Evolutionary conservation across 805 yeast genomes (phyloP).

Genomic region (Pichia eremophila): DNA sequence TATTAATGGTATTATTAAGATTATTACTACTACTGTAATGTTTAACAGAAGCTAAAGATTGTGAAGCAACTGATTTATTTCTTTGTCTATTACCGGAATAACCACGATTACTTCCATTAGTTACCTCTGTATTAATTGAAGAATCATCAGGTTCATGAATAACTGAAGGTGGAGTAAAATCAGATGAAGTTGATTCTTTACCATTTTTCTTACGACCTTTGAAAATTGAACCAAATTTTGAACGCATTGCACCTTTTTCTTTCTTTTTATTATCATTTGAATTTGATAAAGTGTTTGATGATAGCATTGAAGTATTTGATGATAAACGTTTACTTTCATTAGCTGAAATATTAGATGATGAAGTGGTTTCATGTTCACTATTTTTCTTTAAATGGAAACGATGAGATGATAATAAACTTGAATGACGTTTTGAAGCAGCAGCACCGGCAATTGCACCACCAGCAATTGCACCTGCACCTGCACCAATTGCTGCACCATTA

Average conservation of each 20-base stretch:
- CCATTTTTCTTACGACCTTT: constrained; percentile 43
- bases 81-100: constrained; percentile 4
- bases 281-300: constrained; percentile 4
- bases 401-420: constrained; percentile 6
- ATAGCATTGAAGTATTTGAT: constrained; percentile 8
- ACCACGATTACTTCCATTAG: constrained; percentile 2
- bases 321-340: constrained; percentile 7
- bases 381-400: constrained; percentile 9
- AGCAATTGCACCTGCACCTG: constrained; percentile 10
- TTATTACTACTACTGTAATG: not conserved
- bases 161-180: constrained; percentile 11
- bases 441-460: constrained; percentile 12
- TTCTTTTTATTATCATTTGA: constrained; percentile 10
- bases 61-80: constrained; percentile 6
- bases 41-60: not conserved
- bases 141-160: constrained; percentile 27
- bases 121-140: constrained; percentile 19
- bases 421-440: constrained; percentile 6
- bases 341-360: not conserved
- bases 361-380: not conserved
- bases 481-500: constrained; percentile 7
- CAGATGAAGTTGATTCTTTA: constrained; percentile 21
- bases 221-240: constrained; percentile 69
- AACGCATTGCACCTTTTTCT: constrained; percentile 39
- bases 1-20: not conserved